Base-by-base conservation (phyloP, 164 flowering plant species). In the grape (Vitis vinifera) region DNA sequence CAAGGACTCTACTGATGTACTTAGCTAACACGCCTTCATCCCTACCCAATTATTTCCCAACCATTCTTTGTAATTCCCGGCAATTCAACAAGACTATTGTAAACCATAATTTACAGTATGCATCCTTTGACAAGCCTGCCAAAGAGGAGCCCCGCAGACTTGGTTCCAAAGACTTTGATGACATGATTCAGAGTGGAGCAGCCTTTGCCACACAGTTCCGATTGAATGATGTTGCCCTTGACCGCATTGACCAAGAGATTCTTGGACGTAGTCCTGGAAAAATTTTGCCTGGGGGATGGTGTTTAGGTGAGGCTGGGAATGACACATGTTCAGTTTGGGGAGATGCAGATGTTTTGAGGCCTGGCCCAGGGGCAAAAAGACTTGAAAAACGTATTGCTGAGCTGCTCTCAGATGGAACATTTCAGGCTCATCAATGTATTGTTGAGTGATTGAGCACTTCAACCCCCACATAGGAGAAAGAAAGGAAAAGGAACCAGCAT, bases 251-350 rank as follows among this genome's bases (percentile, higher is more conserved):
- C 69, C 75, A n/a, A 48, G 89, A 88, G 49, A 19, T 90, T 59
- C 70, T 95, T 75, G 71, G 77, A 7, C 84, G 97, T 11, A 55
- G 31, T 15, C 82, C 79, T 3, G 91, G 85, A 10, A 75, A 75
- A 61, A 77, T 82, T 51, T 88, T 85, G 7, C 97, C 97, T n/a
- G 99, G 98, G 49, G 99, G 95, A 0, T 96, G 99, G 99, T 96
- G 99, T 79, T 71, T 96, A 67, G 97, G 92, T 47, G 88, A 79
- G 16, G 13, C 74, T 66, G 76, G 72, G 10, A 79, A 84, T 61
- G 71, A 76, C 65, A 82, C 82, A 3, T 96, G 99, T 71, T 58
- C 71, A 0, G 74, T 74, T 9, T 91, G 97, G 99, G 98, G 98
- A 13, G 88, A 89, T 82, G 84, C 95, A 13, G 78, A 82, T 58